These are phyloP conservation scores for Akanthomyces muscarius DNA, from an alignment of 2,329 filamentous ascomycete genomes.

Conservation along the genomic window DNA sequence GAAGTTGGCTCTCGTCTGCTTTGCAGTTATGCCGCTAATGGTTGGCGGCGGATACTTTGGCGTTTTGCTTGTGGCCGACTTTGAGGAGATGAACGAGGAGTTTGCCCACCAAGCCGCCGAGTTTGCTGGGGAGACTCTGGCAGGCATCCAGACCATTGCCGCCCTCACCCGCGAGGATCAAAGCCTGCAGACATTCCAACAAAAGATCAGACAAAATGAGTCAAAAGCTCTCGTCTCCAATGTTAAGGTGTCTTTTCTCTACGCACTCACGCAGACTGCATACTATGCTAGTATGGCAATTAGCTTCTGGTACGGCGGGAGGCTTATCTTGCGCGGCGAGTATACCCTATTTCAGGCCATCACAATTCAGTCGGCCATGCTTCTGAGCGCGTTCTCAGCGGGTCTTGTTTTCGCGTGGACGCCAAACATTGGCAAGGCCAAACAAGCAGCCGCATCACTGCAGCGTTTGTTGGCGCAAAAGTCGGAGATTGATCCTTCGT, in stretches of 20 bases:
- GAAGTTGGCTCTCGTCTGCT: not conserved
- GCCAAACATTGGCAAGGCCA: not conserved
- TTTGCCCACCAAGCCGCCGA: not conserved
- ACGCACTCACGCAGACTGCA: not conserved
- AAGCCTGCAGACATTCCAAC: not conserved
- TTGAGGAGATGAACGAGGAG: conserved; percentile 19
- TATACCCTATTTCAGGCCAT: not conserved
- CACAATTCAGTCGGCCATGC: not conserved
- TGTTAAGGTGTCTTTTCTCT: conserved; percentile 3
- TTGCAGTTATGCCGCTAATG: not conserved
- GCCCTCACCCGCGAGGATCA: not conserved
- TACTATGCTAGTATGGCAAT: conserved; percentile 14
- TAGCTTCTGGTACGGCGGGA: conserved; percentile 18
- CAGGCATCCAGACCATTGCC: not conserved
- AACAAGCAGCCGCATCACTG: not conserved
- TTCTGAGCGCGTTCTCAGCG: not conserved
- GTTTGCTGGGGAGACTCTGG: not conserved
- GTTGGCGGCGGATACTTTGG: not conserved
- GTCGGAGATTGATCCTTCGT: not conserved
- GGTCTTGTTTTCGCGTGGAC: not conserved
- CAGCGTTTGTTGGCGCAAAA: not conserved
- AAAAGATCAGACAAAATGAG: not conserved
- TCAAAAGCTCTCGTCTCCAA: not conserved
- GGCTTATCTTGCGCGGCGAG: not conserved
- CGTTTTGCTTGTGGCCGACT: not conserved